phyloP scores from a whole-genome alignment of 129 eudicot genomes.

The Flaveria trinervia region DNA sequence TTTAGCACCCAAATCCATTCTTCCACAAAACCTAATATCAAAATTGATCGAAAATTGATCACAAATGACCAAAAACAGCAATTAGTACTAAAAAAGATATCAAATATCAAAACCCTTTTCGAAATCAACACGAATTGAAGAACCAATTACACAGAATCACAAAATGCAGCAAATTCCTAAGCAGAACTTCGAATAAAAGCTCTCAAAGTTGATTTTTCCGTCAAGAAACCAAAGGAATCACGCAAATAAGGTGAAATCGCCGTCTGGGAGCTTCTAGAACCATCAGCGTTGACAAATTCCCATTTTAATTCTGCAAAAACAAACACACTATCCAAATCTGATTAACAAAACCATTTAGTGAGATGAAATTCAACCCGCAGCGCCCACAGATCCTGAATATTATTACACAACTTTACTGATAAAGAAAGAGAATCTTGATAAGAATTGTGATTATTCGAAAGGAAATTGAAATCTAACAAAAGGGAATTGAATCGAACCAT shows the following conservation, averaged over 20 bases:
- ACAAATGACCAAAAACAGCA: not conserved
- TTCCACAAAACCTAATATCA: conserved; percentile 12
- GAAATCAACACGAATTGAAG: not conserved
- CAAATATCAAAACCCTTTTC: not conserved
- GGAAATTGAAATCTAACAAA: conserved; percentile 18
- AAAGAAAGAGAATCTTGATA: not conserved
- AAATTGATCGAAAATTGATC: not conserved
- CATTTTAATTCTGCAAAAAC: conserved; percentile 25
- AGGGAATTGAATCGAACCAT: not conserved
- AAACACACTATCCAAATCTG: conserved; percentile 27
- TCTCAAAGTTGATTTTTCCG: not conserved
- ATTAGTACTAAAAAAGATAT: not conserved
- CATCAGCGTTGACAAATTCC: conserved; percentile 30
- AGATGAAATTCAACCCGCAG: conserved; percentile 17
- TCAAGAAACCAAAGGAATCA: conserved; percentile 23
- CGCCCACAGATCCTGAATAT: conserved; percentile 33
- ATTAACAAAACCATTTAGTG: not conserved
- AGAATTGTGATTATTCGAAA: not conserved
- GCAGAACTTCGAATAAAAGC: not conserved
- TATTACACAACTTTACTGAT: not conserved
- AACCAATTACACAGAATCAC: conserved; percentile 7
- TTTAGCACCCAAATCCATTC: conserved; percentile 57
- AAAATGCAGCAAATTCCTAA: conserved; percentile 19
- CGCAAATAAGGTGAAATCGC: conserved; percentile 16
- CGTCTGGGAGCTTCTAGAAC: conserved; percentile 35